A percentile compares a stretch with the other conserved stretches of the same genome.
Evolutionary conservation across 208 protist genomes (phyloP).

Genomic region (Leishmania amazonensis): DNA sequence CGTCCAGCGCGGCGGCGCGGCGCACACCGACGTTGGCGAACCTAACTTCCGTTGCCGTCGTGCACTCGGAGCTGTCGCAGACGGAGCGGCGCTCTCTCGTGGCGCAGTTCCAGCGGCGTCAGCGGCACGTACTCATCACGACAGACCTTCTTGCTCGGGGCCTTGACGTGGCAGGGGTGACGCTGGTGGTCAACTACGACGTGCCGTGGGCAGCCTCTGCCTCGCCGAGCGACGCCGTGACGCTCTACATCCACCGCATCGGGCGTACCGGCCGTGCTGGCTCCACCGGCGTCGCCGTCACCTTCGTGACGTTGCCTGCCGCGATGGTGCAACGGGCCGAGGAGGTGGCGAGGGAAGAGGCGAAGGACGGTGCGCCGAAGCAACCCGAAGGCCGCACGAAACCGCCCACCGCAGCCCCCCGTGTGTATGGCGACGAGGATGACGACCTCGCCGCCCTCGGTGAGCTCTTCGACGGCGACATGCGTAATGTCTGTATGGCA

Average conservation of each 20-base stretch:
- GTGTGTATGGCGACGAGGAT: slow-evolving; percentile 4
- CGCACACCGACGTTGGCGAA: slow-evolving; percentile 27
- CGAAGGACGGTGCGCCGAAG: not conserved
- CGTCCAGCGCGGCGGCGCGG: not conserved
- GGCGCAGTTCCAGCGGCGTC: slow-evolving; percentile 92
- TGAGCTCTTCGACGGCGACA: slow-evolving; percentile 35
- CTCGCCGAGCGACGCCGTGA: slow-evolving; percentile 44
- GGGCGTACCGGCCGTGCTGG: slow-evolving; percentile 93
- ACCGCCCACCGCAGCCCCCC: not conserved
- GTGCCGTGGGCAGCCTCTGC: slow-evolving; percentile 68
- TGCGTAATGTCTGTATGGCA: slow-evolving; percentile 23
- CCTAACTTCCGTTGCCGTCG: slow-evolving; percentile 64
- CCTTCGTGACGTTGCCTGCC: slow-evolving; percentile 86
- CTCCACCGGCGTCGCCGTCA: slow-evolving; percentile 88
- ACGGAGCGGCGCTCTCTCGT: slow-evolving; percentile 95
- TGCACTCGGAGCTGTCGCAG: slow-evolving; percentile 84
- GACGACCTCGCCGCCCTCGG: slow-evolving; percentile 12
- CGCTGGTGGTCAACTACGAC: slow-evolving; percentile 99
- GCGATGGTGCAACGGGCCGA: slow-evolving; percentile 39
- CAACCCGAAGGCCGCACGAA: not conserved
- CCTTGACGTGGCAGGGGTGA: slow-evolving; percentile 96
- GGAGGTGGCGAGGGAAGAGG: slow-evolving; percentile 19
- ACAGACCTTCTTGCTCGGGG: slow-evolving; percentile 96
- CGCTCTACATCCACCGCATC: slow-evolving; percentile 97
- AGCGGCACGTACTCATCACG: slow-evolving; percentile 97